Base-by-base conservation (phyloP, 371 early-diverging fungal species). In the Mucor ambiguus region DNA sequence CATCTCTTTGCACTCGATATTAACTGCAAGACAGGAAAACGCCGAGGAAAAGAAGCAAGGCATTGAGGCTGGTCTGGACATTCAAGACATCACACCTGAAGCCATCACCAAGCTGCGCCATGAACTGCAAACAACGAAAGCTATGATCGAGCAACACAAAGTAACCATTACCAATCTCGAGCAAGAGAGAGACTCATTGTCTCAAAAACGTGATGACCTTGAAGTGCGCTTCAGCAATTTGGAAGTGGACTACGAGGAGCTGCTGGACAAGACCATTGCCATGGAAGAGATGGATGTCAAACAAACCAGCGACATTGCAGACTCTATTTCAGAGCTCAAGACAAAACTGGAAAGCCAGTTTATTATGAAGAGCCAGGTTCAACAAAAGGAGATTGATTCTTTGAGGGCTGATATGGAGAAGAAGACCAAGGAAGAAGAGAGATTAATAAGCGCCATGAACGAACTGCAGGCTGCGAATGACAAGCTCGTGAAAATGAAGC, bases 231-330 rank as follows among this genome's bases (percentile, higher is more conserved):
- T 93, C 44, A 82, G 85, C 35, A 79, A 85, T 10, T 78, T 96
- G 11, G 92, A 95, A 73, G 67, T 81, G 16, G 98, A 97, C 72
- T 97, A 96, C 73, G 95, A 95, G 69, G 95, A 96, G 75, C 76
- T 96, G 62, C 74, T 97, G 30, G 96, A 96, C 71, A 92, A 93
- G 80, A 93, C 96, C 4, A 96, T 96, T 68, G 92, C 91, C 4
- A 67, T 72, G 72, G 96, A 95, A 54, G 96, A 96, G 70, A 92
- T 93, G 72, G 90, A 88, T 28, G 73, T 62, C 0, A 66, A 54
- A 59, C 85, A 90, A 58, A 84, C 76, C 55, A 80, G 80, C 6
- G 88, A 92, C 58, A 83, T 91, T 61, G 79, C 84, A 6, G 89
- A 86, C 59, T 90, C 91, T 46, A 87, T 95, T 63, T 78, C 87